Evolutionary conservation across 2,329 filamentous ascomycete species (phyloP), one percentile per base, ranked within the genome.

Genomic region (Epichloe typhina): DNA sequence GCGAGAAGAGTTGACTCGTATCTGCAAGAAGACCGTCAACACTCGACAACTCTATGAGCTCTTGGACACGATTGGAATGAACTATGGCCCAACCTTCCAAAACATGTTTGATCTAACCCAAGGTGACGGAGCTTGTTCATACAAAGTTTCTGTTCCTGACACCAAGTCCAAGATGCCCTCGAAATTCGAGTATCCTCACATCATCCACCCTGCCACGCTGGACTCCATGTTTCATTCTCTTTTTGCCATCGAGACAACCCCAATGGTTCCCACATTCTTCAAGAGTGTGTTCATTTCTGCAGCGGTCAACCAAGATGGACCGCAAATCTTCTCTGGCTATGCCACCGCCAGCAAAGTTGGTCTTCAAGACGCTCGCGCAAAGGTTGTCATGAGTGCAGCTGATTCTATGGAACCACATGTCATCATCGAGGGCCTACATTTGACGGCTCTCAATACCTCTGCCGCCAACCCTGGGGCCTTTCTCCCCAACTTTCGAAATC

Each of bases 191-290:
- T 79, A 71, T 53, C 65, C 70, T 3, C 74, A 79, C 54, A 51
- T 79, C 4, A 69, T 82, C n/a, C 78, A 82, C 54, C 78, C 78
- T 0, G 70, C 74, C 4, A 79, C 77, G 0, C 64, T 82, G 12
- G 78, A 82, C 55, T 64, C 73, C 3, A 72, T 80, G 60, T 71
- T 82, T 23, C 78, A 82, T 50, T 69, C 70, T 0, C 64, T 75
- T 1, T 72, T 80, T 47, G 66, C 68, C 5, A 62, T 76, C 3
- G 65, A 70, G 4, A 62, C 65, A 3, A 61, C 64, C 9, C 66
- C 72, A 2, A 78, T 77, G 73, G 69, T 78, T 0, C 75, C 75
- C 0, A 71, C 70, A 0, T 68, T 61, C 17, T 66, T 76, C 41
- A 62, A 67, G 4, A 72, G 67, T 37, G 58, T 78, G 4, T 75